These are phyloP conservation scores for Hymenoscyphus repandus DNA, from an alignment of 2,329 filamentous ascomycete genomes.

Conservation along the genomic window DNA sequence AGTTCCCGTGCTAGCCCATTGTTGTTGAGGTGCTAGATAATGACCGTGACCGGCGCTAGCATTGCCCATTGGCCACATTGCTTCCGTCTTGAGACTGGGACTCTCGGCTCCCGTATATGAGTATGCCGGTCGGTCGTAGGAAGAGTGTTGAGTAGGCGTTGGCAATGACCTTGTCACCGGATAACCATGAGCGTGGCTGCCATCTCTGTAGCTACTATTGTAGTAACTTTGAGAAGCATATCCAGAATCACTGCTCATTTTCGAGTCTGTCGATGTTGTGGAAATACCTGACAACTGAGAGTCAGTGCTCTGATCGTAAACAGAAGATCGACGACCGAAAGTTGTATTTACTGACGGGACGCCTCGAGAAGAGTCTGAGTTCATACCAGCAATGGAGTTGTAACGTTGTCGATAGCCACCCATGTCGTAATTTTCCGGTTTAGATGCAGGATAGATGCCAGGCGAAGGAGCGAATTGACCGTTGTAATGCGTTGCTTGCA, in stretches of 20 bases:
- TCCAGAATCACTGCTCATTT: slow-evolving; percentile 25
- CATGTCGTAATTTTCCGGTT: slow-evolving; percentile 22
- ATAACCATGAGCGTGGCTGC: slow-evolving; percentile 17
- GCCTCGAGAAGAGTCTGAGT: slow-evolving; percentile 13
- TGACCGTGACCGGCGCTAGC: slow-evolving; percentile 27
- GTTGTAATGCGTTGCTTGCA: slow-evolving; percentile 17
- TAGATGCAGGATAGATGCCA: slow-evolving; percentile 22
- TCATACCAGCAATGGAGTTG: slow-evolving; percentile 22
- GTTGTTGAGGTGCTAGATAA: slow-evolving; percentile 23
- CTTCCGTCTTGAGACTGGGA: slow-evolving; percentile 15
- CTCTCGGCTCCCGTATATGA: slow-evolving; percentile 16
- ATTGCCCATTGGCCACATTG: slow-evolving; percentile 26
- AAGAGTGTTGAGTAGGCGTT: slow-evolving; percentile 18
- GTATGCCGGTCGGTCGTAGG: slow-evolving; percentile 18
- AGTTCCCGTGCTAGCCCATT: slow-evolving; percentile 26
- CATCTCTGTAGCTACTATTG: slow-evolving; percentile 14
- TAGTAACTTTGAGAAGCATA: slow-evolving; percentile 26
- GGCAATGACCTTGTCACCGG: slow-evolving; percentile 22
- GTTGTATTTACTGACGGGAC: slow-evolving; percentile 15
- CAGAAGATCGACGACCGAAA: slow-evolving; percentile 22
- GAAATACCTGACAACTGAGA: slow-evolving; percentile 23
- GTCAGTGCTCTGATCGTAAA: slow-evolving; percentile 23
- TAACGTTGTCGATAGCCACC: slow-evolving; percentile 22
- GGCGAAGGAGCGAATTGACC: slow-evolving; percentile 19
- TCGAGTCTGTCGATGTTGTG: slow-evolving; percentile 22